phyloP scores from a whole-genome alignment of 495 filamentous ascomycete species.

The Podospora conica region DNA sequence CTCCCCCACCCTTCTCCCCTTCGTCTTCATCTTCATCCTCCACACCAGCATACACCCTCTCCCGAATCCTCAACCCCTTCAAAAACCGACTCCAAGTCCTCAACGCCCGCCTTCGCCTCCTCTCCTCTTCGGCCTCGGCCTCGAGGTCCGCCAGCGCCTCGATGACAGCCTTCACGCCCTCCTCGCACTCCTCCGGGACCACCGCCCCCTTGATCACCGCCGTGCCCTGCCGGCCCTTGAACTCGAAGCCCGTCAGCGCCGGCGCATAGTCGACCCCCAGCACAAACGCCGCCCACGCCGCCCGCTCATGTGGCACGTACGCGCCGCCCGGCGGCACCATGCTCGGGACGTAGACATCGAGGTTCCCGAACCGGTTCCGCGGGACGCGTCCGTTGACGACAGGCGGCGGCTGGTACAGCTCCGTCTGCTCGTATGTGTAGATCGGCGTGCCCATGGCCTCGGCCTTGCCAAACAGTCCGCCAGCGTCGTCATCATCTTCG shows the following conservation, averaged over 20 bases:
- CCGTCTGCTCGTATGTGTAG: constrained; percentile 72
- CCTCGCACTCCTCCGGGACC: constrained; percentile 61
- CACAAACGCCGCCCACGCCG: constrained; percentile 65
- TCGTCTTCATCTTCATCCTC: constrained; percentile 34
- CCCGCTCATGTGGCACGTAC: constrained; percentile 56
- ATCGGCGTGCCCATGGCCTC: constrained; percentile 46
- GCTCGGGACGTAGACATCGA: constrained; percentile 85
- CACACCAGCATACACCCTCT: constrained; percentile 58
- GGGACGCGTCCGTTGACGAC: constrained; percentile 71
- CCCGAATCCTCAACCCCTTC: constrained; percentile 66
- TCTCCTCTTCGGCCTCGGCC: constrained; percentile 50
- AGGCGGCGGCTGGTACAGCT: constrained; percentile 65
- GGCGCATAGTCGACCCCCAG: constrained; percentile 81
- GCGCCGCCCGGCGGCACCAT: constrained; percentile 83
- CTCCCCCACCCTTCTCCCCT: constrained; percentile 13
- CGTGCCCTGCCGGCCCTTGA: constrained; percentile 74
- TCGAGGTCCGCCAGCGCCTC: constrained; percentile 56
- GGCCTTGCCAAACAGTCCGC: constrained; percentile 34
- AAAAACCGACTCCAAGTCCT: constrained; percentile 72
- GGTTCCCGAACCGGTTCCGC: constrained; percentile 79
- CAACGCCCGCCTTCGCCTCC: constrained; percentile 51
- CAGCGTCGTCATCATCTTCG: constrained; percentile 32
- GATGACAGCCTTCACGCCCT: constrained; percentile 65
- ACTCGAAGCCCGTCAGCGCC: constrained; percentile 85
- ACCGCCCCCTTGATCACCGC: constrained; percentile 72